Evolutionary conservation across 345 rosid genomes (phyloP), one percentile per base, ranked within the genome.

Genomic region (Aquilaria sinensis): DNA sequence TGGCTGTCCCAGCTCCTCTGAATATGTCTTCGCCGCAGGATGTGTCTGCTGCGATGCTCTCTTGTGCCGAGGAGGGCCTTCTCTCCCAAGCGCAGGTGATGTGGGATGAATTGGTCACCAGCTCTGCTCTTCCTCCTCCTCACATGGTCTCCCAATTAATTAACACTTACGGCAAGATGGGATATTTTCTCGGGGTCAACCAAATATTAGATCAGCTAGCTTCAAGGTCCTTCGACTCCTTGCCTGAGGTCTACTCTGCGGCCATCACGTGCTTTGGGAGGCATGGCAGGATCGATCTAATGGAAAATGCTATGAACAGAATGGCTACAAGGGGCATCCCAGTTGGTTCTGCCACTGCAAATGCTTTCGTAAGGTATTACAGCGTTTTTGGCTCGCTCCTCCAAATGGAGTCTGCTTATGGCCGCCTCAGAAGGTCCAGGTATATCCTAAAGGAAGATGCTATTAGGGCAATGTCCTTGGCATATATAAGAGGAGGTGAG

Each of bases 221-320:
- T 62, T 70, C 62, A 10, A 83, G 81, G 50, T 67, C 75, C 58
- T 43, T 49, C 2, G 60, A 63, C 52, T 57, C 74, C 45, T 56
- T 77, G 29, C 84, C 76, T 0, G 50, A 50, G 15, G 79, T 80
- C 32, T 84, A 70, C 51, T 74, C 84, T 0, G 54, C 65, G 55
- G 98, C 88, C 56, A 75, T 92, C 32, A 70, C 71, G 46, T 81
- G 91, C 75, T 82, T 85, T 48, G 96, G 89, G 41, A 72, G 77
- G 66, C 78, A 69, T 43, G 91, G 88, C 7, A 74, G 76, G 70
- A 87, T 87, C 57, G 73, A 75, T 47, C 51, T 89, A 70, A 85
- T 85, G 98, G 95, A 89, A 43, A 64, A 64, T 9, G 34, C 75
- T 6, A 5, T 86, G 74, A 76, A 69, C 63, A 68, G 70, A 54